Evolutionary conservation across 139 green algal genomes (phyloP).

Genomic region (Choricystis sp.): DNA sequence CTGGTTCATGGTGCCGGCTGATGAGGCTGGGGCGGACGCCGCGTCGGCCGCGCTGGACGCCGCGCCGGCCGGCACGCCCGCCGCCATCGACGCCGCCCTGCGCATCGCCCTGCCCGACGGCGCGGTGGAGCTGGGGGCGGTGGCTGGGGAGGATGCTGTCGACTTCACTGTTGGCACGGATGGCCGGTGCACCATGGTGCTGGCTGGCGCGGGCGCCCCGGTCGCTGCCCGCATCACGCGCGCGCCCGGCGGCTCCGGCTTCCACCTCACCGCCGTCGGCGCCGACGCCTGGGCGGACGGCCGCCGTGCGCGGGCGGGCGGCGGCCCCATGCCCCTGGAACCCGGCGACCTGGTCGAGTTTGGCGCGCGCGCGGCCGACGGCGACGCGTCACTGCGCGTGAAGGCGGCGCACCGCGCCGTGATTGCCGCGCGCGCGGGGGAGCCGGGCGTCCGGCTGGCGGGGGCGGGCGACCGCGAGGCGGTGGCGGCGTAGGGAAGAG

Average conservation of each 20-base stretch:
- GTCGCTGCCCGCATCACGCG: neutral
- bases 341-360: neutral
- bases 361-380: neutral
- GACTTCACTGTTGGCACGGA: no score
- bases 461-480: neutral
- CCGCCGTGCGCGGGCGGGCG: no score
- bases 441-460: no score
- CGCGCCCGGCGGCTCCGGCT: no score
- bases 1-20: constrained; percentile 54
- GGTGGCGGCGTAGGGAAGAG: neutral
- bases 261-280: neutral
- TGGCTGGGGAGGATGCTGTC: neutral
- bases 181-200: no score
- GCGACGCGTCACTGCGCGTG: neutral
- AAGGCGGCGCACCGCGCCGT: neutral
- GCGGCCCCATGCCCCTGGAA: neutral
- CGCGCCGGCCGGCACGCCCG: neutral
- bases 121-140: neutral
- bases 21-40: constrained; percentile 1
- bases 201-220: neutral
- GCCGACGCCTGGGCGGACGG: neutral
- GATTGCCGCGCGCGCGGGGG: neutral
- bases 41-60: neutral
- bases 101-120: neutral
- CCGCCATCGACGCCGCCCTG: neutral